Evolutionary conservation across 2,329 filamentous ascomycete genomes (phyloP), one percentile per base, ranked within the genome.

Genomic region (Diaporthe ilicicola): DNA sequence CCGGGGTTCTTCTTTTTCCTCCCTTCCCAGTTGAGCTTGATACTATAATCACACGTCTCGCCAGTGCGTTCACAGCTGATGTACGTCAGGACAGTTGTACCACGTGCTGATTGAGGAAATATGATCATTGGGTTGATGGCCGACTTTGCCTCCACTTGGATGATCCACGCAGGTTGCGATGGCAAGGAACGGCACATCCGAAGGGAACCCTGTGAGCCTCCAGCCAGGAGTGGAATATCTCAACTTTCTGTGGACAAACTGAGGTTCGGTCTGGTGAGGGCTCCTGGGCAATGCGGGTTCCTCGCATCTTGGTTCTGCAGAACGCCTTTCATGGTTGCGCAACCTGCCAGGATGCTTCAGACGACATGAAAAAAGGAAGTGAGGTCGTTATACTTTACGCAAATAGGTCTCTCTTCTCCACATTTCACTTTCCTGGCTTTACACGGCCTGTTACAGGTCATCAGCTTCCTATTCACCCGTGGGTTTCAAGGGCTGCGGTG

Each of bases 11-110:
- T 89, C 78, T 89, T 91, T 62, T 87, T 86, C 70, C 93, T 88
- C 5, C 93, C 92, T 72, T 92, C 91, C 93, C 93, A 95, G 76
- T 95, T 95, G 74, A 95, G 83, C 39, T 92, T 88, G 75, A 95
- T 93, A 76, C 90, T 93, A 79, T 95, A 95, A 80, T 96, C 93
- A 82, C 93, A 96, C 56, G 84, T 83, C 78, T 94, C 92, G 72
- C 90, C 90, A 74, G 91, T 90, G 73, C 90, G 90, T 76, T 90
- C 86, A 80, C 93, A 95, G 77, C 84, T 86, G 67, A 37, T 19
- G 32, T 6, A 27, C 37, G 46, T 72, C 37, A 70, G 71, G 24
- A 44, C 22, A n/a, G 12, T 17, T 44, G 27, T 64, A 32, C 22
- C 37, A 17, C 48, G 62, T 22, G 34, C 51, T 66, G 34, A 34